These are phyloP conservation scores for Penicillium oxalicum DNA, from an alignment of 2,329 filamentous ascomycete species.

Conservation along the genomic window DNA sequence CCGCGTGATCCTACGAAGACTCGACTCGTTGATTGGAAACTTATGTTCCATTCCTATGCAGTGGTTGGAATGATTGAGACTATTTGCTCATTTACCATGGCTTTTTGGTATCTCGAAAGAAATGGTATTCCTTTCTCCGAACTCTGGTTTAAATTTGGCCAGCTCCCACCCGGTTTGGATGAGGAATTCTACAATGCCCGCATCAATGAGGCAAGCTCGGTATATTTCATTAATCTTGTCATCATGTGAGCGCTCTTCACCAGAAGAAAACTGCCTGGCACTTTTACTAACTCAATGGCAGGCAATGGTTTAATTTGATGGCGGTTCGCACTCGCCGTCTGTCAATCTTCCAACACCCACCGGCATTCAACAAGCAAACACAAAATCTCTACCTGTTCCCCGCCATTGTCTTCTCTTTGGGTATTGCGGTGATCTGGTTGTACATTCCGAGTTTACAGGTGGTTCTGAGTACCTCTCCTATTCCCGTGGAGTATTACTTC, in stretches of 20 bases:
- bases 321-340: conserved; percentile 60
- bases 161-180: conserved; percentile 46
- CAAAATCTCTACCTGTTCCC: conserved; percentile 66
- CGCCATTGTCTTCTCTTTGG: conserved; percentile 62
- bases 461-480: conserved; percentile 54
- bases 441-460: conserved; percentile 62
- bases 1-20: conserved; percentile 65
- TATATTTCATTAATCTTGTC: conserved; percentile 76
- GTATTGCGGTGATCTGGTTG: conserved; percentile 63
- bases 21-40: conserved; percentile 65
- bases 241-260: conserved; percentile 55
- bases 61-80: conserved; percentile 62
- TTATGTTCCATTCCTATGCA: conserved; percentile 67
- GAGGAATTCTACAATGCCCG: conserved; percentile 50
- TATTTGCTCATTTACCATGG: conserved; percentile 56
- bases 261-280: not conserved
- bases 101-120: conserved; percentile 57
- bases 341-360: conserved; percentile 67
- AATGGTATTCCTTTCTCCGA: conserved; percentile 59
- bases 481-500: conserved; percentile 71
- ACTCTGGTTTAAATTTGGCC: conserved; percentile 64
- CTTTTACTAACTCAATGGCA: conserved; percentile 9
- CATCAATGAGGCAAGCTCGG: conserved; percentile 61
- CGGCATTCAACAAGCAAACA: conserved; percentile 58
- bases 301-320: conserved; percentile 71